Evolutionary conservation across 257 asterid genomes (phyloP), one percentile per base, ranked within the genome.

Genomic region (Petunia axillaris): DNA sequence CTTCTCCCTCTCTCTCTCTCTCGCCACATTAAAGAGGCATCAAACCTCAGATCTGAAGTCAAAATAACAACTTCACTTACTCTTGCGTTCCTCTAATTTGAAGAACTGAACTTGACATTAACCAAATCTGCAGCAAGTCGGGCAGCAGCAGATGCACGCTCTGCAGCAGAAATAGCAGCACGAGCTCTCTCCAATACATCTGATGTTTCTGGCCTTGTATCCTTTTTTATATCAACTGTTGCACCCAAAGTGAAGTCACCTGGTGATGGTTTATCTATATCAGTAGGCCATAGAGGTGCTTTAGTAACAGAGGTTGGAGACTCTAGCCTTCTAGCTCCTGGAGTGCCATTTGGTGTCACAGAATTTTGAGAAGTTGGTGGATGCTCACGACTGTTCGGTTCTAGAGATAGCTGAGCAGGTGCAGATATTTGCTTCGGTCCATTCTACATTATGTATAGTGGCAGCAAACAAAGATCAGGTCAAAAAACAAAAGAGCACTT

Each of bases 61-160:
- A 1, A 48, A 35, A 48, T 48, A 48, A 71, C 11, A 25, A 25
- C 41, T 70, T 70, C 13, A 68, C 41, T 52, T 81, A 63, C 83
- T 76, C 84, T 82, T 87, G 38, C 71, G 70, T 59, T 85, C 83
- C 62, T 66, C 91, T 57, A 84, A 81, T 91, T 86, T 74, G 66
- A 53, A 2, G 86, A 52, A 65, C 84, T 77, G 38, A 83, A 82
- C 71, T 86, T 85, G 55, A 79, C 65, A 78, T 93, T 91, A 48
- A 89, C 96, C 82, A 95, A 78, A 83, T 88, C 89, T 77, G 95
- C 92, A 63, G 99, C 99, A 60, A 94, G 91, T 50, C 94, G 97
- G 7, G 99, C 99, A 85, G 97, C 89, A 82, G 96, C 89, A 8
- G 99, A 89, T 78, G 99, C 98, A n/a, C 90, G 98, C 13, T 95